phyloP scores from a whole-genome alignment of 805 yeast species.

The Hanseniaspora meyeri region DNA sequence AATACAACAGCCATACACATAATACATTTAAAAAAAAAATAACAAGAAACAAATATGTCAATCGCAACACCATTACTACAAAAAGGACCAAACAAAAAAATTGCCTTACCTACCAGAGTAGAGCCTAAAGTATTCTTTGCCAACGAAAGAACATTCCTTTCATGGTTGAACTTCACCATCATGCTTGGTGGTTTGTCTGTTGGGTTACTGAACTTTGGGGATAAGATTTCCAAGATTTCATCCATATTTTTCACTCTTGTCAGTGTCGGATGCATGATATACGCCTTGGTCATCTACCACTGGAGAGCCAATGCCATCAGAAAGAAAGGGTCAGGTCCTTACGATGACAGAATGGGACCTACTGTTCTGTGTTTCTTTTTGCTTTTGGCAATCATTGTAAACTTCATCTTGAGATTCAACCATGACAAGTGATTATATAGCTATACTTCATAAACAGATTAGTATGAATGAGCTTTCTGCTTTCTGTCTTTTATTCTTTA shows the following conservation, averaged over 20 bases:
- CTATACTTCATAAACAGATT: no score
- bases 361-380: slow-evolving; percentile 92
- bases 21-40: no score
- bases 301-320: slow-evolving; percentile 99
- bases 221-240: slow-evolving; percentile 76
- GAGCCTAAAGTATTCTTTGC: slow-evolving; percentile 99
- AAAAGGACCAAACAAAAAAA: slow-evolving; percentile 73
- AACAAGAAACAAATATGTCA: slow-evolving; percentile 34
- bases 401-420: slow-evolving; percentile 62
- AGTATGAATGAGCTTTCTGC: background rate
- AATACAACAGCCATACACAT: no score
- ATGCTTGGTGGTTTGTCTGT: slow-evolving; percentile 93
- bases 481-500: no score
- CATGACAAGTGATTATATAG: slow-evolving; percentile 15
- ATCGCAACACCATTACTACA: slow-evolving; percentile 57
- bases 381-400: slow-evolving; percentile 83
- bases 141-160: slow-evolving; percentile 93
- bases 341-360: slow-evolving; percentile 97
- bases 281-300: slow-evolving; percentile 90
- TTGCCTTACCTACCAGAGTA: slow-evolving; percentile 93
- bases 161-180: slow-evolving; percentile 98
- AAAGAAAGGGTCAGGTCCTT: slow-evolving; percentile 97
- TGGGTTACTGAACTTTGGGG: slow-evolving; percentile 93
- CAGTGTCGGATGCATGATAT: slow-evolving; percentile 95
- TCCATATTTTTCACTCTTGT: slow-evolving; percentile 91